Evolutionary conservation across 371 early-diverging fungal species (phyloP), one percentile per base, ranked within the genome.

Genomic region (Ordospora colligata): DNA sequence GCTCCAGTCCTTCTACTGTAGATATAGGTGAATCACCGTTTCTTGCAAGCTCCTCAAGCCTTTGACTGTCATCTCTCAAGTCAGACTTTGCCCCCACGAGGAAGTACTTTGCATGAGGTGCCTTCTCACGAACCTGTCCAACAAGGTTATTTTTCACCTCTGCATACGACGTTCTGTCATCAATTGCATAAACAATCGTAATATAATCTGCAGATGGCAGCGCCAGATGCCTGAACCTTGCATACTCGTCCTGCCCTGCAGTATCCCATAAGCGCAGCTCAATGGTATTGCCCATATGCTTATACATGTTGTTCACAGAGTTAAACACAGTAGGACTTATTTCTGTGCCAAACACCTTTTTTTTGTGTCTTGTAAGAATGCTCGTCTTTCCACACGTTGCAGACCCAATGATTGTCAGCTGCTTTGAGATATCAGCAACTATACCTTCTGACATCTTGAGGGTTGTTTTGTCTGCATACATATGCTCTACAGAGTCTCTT

Each of bases 231-330:
- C 77, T 46, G 23, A 84, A 50, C 51, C 83, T 58, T 47, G 62
- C 54, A 65, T 75, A 84, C 17, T 84, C 85, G 21, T 84, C 82
- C 37, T 84, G 85, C 8, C 85, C 84, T 19, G 85, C 85, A 14
- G 85, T 81, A 49, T 84, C 85, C 72, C 77, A 83, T 17, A 82
- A 32, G 46, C 50, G 67, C 32, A 81, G 27, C 44, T 66, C 67
- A 21, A 67, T 46, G 0, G n/a, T 43, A n/a, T 72, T 1, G 11
- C 73, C 21, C 6, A 42, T 42, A 10, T 64, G 52, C 44, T 72
- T 72, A 40, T 64, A 72, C 52, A 64, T 52, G 43, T 37, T 63
- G 17, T 45, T 66, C 11, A 78, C 53, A 2, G 73, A 51, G 14
- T 78, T 69, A 75, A 81, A 81, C 14, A 77, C 78, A 9, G 82